Evolutionary conservation across 306 rosid species (phyloP).

Genomic region (Glycine soja): DNA sequence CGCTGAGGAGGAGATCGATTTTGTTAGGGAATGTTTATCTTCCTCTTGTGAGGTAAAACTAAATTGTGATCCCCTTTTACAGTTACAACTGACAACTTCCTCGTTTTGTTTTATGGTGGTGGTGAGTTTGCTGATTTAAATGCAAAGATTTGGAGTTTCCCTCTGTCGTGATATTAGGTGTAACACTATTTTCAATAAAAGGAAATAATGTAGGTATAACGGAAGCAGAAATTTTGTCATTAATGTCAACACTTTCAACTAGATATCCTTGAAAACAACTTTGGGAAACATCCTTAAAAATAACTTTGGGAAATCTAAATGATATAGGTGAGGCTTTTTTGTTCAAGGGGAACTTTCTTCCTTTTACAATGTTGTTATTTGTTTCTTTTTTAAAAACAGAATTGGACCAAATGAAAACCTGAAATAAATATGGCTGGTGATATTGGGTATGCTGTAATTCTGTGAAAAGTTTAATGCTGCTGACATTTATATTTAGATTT

Average conservation of each 20-base stretch:
- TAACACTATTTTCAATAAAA: no score
- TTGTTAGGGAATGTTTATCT: slow-evolving; percentile 72
- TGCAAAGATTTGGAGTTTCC: slow-evolving; percentile 17
- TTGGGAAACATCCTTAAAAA: background rate
- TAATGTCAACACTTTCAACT: background rate
- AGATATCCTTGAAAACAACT: background rate
- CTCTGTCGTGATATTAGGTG: slow-evolving; percentile 7
- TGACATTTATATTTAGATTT: slow-evolving; percentile 26
- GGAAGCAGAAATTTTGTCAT: slow-evolving; percentile 25
- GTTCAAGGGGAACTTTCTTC: slow-evolving; percentile 27
- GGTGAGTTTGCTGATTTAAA: slow-evolving; percentile 10
- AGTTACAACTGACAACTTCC: background rate
- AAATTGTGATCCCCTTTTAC: background rate
- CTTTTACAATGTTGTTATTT: slow-evolving; percentile 2
- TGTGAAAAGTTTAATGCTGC: slow-evolving; percentile 35
- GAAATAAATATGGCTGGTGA: no score
- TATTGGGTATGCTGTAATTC: slow-evolving; percentile 36
- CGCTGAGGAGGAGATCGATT: slow-evolving; percentile 78
- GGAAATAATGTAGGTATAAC: background rate
- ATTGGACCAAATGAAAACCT: background rate
- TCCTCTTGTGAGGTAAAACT: slow-evolving; percentile 81
- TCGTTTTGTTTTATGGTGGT: background rate
- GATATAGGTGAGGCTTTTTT: slow-evolving; percentile 8
- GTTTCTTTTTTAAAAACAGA: slow-evolving; percentile 15
- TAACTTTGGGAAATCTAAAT: slow-evolving; percentile 9